phyloP scores from a whole-genome alignment of 2,329 filamentous ascomycete genomes.

The Pseudogymnoascus sp. region DNA sequence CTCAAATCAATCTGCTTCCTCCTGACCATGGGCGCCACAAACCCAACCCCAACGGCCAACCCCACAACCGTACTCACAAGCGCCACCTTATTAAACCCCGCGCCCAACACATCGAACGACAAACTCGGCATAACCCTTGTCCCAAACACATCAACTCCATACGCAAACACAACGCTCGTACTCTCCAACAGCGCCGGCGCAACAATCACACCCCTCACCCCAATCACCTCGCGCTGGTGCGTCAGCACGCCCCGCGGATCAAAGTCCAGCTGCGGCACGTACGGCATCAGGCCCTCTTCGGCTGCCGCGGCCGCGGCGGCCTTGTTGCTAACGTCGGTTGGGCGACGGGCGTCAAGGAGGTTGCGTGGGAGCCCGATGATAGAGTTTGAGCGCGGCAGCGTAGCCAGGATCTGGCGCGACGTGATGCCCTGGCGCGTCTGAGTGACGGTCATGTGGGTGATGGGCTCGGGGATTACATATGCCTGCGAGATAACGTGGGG shows the following conservation, averaged over 20 bases:
- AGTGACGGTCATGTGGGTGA: slow-evolving; percentile 72
- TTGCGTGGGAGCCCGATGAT: slow-evolving; percentile 73
- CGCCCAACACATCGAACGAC: slow-evolving; percentile 85
- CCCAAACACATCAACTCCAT: slow-evolving; percentile 80
- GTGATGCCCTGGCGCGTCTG: slow-evolving; percentile 90
- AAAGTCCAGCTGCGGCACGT: slow-evolving; percentile 69
- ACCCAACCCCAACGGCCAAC: slow-evolving; percentile 64
- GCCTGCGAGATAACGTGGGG: slow-evolving; percentile 74
- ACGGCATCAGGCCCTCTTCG: slow-evolving; percentile 74
- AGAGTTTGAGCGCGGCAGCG: slow-evolving; percentile 62
- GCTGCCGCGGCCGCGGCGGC: slow-evolving; percentile 72
- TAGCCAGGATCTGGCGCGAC: slow-evolving; percentile 70
- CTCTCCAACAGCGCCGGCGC: slow-evolving; percentile 79
- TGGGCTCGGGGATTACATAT: slow-evolving; percentile 71
- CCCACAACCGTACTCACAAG: slow-evolving; percentile 77
- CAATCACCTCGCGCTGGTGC: slow-evolving; percentile 73
- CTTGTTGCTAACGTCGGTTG: slow-evolving; percentile 52
- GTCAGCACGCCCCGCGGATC: slow-evolving; percentile 74
- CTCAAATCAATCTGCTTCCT: slow-evolving; percentile 60
- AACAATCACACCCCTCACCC: slow-evolving; percentile 64
- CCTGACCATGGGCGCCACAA: slow-evolving; percentile 76
- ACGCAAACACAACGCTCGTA: slow-evolving; percentile 82
- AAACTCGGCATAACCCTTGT: slow-evolving; percentile 80
- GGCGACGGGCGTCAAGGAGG: slow-evolving; percentile 76
- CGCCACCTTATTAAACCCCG: slow-evolving; percentile 85